These are phyloP conservation scores for Saturnispora silvae DNA, from an alignment of 805 yeast genomes.

Conservation along the genomic window DNA sequence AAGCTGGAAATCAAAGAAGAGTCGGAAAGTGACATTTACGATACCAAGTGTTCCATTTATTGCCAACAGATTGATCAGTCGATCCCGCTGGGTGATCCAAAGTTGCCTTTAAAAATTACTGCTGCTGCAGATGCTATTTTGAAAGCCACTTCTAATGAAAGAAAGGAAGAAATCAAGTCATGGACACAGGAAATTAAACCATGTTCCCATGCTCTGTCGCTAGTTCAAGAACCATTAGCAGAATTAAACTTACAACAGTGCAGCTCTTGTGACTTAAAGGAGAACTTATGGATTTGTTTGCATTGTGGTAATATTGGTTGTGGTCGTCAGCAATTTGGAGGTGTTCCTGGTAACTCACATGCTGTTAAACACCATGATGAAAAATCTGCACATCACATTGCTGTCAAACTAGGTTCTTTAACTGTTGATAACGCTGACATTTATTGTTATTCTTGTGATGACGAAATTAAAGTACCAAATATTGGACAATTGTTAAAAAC, in stretches of 20 bases:
- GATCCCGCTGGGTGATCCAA: constrained; percentile 22
- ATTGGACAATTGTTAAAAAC: constrained; percentile 37
- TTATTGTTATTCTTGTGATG: constrained; percentile 82
- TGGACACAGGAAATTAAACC: constrained; percentile 87
- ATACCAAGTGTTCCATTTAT: constrained; percentile 33
- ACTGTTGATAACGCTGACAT: constrained; percentile 73
- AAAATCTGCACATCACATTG: constrained; percentile 56
- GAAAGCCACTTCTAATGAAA: constrained; percentile 46
- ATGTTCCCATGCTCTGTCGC: constrained; percentile 63
- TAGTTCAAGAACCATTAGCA: constrained; percentile 30
- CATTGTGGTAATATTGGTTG: constrained; percentile 89
- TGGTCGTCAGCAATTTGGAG: constrained; percentile 91
- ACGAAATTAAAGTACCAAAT: constrained; percentile 71
- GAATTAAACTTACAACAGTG: constrained; percentile 36
- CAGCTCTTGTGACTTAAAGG: constrained; percentile 47
- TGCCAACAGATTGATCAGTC: constrained; percentile 24
- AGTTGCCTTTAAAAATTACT: constrained; percentile 22
- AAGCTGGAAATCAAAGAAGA: constrained; percentile 60
- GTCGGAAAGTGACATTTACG: constrained; percentile 52
- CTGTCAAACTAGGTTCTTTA: constrained; percentile 84
- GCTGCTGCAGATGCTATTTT: constrained; percentile 36
- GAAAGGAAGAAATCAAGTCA: constrained; percentile 62
- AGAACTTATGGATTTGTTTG: constrained; percentile 87
- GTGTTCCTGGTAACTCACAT: constrained; percentile 88
- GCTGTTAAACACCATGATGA: constrained; percentile 62